These are phyloP conservation scores for Coccomyxa subellipsoidea DNA, from an alignment of 163 green algal species.

Conservation along the genomic window DNA sequence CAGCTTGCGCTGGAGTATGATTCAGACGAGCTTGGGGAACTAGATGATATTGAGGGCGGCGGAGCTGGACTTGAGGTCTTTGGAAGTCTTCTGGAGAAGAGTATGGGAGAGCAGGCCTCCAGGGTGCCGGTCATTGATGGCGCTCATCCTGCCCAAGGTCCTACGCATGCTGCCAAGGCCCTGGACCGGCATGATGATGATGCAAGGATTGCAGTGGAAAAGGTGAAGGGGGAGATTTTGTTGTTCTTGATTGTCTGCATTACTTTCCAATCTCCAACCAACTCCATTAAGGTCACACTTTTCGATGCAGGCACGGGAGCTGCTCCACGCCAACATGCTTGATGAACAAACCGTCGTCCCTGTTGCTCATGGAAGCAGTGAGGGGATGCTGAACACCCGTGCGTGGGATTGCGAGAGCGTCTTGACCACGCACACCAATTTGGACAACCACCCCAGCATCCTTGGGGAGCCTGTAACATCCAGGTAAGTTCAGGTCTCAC, in stretches of 20 bases:
- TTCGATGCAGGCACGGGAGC: not conserved
- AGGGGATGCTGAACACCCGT: constrained; percentile 18
- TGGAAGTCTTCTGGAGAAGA: constrained; percentile 55
- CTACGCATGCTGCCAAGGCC: constrained; percentile 6
- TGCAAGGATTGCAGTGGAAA: not conserved
- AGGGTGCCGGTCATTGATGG: constrained; percentile 14
- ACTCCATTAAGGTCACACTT: too few relatives aligned
- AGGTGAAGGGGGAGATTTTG: not conserved
- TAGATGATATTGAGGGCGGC: constrained; percentile 41
- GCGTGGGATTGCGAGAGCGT: constrained; percentile 85
- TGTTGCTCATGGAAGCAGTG: not conserved
- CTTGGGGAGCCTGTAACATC: constrained; percentile 48
- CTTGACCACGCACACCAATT: constrained; percentile 67
- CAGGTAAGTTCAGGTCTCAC: constrained; percentile 36
- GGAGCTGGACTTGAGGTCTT: constrained; percentile 26
- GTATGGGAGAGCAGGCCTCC: constrained; percentile 38
- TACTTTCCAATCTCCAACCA: too few relatives aligned
- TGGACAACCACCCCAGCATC: constrained; percentile 71
- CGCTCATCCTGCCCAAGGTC: not conserved
- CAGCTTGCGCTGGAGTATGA: constrained; percentile 56
- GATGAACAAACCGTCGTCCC: not conserved
- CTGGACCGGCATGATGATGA: not conserved
- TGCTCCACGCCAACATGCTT: not conserved
- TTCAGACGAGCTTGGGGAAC: constrained; percentile 54
- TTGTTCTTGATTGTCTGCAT: not conserved